Base-by-base conservation (phyloP, 2,329 filamentous ascomycete genomes). In the Endoconidiophora laricicola region DNA sequence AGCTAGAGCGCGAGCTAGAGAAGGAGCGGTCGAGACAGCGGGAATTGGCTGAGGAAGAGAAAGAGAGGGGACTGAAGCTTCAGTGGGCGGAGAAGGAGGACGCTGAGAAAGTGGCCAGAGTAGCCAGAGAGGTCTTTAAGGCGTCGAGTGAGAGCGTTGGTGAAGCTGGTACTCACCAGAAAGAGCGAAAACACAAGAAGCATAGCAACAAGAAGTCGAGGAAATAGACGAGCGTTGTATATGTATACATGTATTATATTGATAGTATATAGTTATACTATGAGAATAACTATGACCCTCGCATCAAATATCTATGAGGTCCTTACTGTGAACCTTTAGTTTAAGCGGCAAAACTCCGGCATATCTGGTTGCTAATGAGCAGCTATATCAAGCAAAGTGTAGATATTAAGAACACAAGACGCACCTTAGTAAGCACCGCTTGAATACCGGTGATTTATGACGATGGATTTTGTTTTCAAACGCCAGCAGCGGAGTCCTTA, bases 141-240 rank as follows among this genome's bases (percentile, higher is more conserved):
- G 12, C 20, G 18, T 22, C 38, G 14, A 48, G 39, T 10, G 23
- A 33, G 29, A 33, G 29, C 29, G 29, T 33, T 33, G 4, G 29
- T 33, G 29, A 33, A 33, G 29, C 29, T 33, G 29, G 29, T 33
- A 33, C 38, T 12, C 46, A 48, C n/a, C 23, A 36, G 37, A 33
- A 24, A 3, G 46, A 48, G 18, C 37, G 46, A 14, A 48, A 48
- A 16, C 46, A 48, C 26, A 48, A 36, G 39, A 48, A 48, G 14
- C 39, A 42, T 14, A 48, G 46, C 46, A 48, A 23, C 46, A 48
- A 43, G 26, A 48, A 48, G 39, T 33, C 39, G 4, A 48, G 42
- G 16, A 48, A 42, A 20, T 48, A 39, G 39, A 20, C 5, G 3
- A 10, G 3, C 29, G 7, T 33, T 33, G 3, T 3, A 6, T 33